A percentile compares a stretch with the other conserved stretches of the same genome.
phyloP scores from a whole-genome alignment of 768 basidiomycete species.

The Pisolithus sp. region DNA sequence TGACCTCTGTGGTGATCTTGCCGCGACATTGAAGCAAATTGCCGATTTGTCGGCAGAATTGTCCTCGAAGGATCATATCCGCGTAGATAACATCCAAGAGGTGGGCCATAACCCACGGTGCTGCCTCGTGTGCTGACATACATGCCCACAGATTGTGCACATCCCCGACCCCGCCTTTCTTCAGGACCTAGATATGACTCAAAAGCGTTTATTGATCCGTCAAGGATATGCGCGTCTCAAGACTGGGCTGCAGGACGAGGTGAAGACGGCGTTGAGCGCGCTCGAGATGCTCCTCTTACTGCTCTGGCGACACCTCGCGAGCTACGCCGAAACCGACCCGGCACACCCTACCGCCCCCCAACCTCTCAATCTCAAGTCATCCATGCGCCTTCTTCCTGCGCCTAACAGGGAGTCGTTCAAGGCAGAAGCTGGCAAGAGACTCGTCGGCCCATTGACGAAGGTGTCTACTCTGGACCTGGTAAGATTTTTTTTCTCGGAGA shows the following conservation, averaged over 20 bases:
- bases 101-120: conserved; percentile 29
- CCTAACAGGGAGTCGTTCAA: conserved; percentile 56
- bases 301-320: conserved; percentile 72
- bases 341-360: conserved; percentile 4
- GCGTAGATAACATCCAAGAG: conserved; percentile 66
- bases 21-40: conserved; percentile 58
- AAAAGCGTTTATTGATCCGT: conserved; percentile 61
- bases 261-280: conserved; percentile 55
- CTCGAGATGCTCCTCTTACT: conserved; percentile 76
- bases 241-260: conserved; percentile 35
- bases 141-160: conserved; percentile 37
- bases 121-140: not conserved
- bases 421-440: conserved; percentile 46
- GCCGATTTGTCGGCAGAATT: conserved; percentile 64
- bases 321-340: conserved; percentile 43
- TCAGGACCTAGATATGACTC: conserved; percentile 60
- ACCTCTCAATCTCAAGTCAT: conserved; percentile 33
- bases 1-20: conserved; percentile 55
- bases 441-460: conserved; percentile 50
- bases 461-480: conserved; percentile 50
- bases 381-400: conserved; percentile 51
- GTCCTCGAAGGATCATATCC: conserved; percentile 61
- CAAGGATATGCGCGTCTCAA: conserved; percentile 51
- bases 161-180: conserved; percentile 49
- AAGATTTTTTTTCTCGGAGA: conserved; percentile 16